These are phyloP conservation scores for Pelargonium nanum DNA, from an alignment of 345 rosid genomes.

Conservation along the genomic window DNA sequence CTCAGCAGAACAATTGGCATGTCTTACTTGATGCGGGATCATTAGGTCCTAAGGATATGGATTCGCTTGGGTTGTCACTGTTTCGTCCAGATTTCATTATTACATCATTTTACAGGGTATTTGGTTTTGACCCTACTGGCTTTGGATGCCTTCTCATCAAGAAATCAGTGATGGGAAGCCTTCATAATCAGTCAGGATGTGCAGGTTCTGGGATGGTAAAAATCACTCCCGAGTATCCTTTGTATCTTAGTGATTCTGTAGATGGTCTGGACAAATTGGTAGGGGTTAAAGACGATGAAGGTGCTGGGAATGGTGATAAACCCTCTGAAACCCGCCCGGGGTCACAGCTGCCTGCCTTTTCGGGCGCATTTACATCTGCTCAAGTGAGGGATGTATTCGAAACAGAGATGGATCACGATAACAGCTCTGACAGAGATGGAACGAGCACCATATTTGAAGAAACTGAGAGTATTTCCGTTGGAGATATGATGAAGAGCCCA, in stretches of 20 bases:
- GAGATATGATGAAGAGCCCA: conserved; percentile 97
- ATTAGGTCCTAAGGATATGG: conserved; percentile 99
- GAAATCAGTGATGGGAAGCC: conserved; percentile 90
- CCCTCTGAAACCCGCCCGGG: conserved; percentile 45
- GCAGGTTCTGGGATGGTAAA: conserved; percentile 96
- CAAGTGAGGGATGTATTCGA: conserved; percentile 92
- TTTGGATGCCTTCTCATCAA: conserved; percentile 96
- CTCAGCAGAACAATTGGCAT: conserved; percentile 98
- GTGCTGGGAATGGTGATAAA: conserved; percentile 41
- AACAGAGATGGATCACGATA: conserved; percentile 79
- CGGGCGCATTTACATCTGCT: conserved; percentile 78
- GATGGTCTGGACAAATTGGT: conserved; percentile 67
- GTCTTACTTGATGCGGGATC: conserved; percentile 98
- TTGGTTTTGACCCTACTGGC: conserved; percentile 95
- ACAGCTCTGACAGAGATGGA: conserved; percentile 74
- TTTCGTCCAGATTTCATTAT: conserved; percentile 94
- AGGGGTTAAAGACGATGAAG: conserved; percentile 47
- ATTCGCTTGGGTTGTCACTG: conserved; percentile 88
- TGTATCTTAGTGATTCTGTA: conserved; percentile 79
- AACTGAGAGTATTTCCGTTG: conserved; percentile 78
- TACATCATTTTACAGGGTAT: conserved; percentile 93
- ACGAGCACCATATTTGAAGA: conserved; percentile 91
- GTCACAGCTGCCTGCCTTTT: conserved; percentile 79
- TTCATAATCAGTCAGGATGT: conserved; percentile 83
- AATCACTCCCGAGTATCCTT: conserved; percentile 89